These are phyloP conservation scores for Sporothrix pallida DNA, from an alignment of 2,329 filamentous ascomycete species.

Conservation along the genomic window DNA sequence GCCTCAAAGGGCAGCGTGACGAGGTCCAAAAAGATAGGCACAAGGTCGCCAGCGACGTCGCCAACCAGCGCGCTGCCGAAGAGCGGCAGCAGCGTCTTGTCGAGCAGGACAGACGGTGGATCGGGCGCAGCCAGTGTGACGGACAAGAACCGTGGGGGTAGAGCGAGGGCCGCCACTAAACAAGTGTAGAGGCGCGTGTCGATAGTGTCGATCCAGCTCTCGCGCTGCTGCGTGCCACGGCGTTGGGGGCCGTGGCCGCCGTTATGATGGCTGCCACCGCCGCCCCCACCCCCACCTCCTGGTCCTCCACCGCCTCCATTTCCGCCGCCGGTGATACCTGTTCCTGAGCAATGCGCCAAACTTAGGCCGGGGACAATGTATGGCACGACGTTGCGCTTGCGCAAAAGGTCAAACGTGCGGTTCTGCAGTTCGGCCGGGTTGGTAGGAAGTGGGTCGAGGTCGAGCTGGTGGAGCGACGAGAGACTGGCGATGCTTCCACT, in stretches of 20 bases:
- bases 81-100: slow-evolving; percentile 68
- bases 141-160: slow-evolving; percentile 72
- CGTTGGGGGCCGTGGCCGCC: slow-evolving; percentile 31
- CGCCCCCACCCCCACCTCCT: slow-evolving; percentile 47
- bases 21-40: slow-evolving; percentile 89
- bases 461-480: slow-evolving; percentile 50
- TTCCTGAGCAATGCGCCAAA: slow-evolving; percentile 81
- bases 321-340: slow-evolving; percentile 46
- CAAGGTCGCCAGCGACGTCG: slow-evolving; percentile 70
- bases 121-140: slow-evolving; percentile 75
- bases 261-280: slow-evolving; percentile 27
- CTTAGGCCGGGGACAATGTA: slow-evolving; percentile 70
- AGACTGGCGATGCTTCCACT: slow-evolving; percentile 32
- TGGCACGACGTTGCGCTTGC: slow-evolving; percentile 75
- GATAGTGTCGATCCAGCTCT: slow-evolving; percentile 62
- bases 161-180: slow-evolving; percentile 63
- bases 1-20: slow-evolving; percentile 81
- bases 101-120: slow-evolving; percentile 73
- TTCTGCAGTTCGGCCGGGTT: slow-evolving; percentile 79
- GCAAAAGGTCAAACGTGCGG: slow-evolving; percentile 84
- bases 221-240: slow-evolving; percentile 33
- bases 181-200: slow-evolving; percentile 68
- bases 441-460: slow-evolving; percentile 72
- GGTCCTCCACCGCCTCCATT: slow-evolving; percentile 46
- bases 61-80: slow-evolving; percentile 79